A percentile compares a stretch with the other conserved stretches of the same genome.
These are phyloP conservation scores for Conticribra guillardii DNA, from an alignment of 108 stramenopile species.

Conservation along the genomic window DNA sequence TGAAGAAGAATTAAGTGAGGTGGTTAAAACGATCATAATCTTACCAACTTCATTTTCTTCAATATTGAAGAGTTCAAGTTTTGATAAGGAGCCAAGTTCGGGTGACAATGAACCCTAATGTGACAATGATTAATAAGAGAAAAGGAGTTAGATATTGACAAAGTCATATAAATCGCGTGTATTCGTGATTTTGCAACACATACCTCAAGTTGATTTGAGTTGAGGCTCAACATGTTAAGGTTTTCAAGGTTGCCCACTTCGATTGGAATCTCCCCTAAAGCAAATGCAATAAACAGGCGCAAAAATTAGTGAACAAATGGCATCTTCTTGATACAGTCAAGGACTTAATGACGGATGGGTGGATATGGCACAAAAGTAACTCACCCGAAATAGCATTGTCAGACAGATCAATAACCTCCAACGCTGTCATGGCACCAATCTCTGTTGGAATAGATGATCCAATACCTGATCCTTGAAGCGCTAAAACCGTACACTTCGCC, in stretches of 20 bases:
- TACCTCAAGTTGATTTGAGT: background rate
- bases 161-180: too few species aligned
- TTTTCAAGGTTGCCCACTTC: conserved; percentile 4
- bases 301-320: too few species aligned
- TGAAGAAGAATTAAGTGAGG: background rate
- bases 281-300: background rate
- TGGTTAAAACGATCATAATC: background rate
- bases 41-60: conserved; percentile 14
- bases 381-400: conserved; percentile 33
- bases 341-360: too few species aligned
- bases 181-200: too few species aligned
- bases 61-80: conserved; percentile 6
- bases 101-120: conserved; percentile 3
- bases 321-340: too few species aligned
- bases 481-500: conserved; percentile 17
- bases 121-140: too few species aligned
- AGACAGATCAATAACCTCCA: conserved; percentile 44
- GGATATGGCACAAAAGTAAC: too few species aligned
- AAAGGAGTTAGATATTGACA: too few species aligned
- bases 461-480: conserved; percentile 41
- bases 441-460: conserved; percentile 56
- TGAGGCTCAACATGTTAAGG: background rate
- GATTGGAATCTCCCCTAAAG: conserved; percentile 20
- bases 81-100: conserved; percentile 5
- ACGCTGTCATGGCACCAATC: conserved; percentile 38